Percentiles rank a stretch among this genome's conserved stretches.
Evolutionary conservation across 2,329 filamentous ascomycete species (phyloP).

Genomic region (Rutstroemia sp.): DNA sequence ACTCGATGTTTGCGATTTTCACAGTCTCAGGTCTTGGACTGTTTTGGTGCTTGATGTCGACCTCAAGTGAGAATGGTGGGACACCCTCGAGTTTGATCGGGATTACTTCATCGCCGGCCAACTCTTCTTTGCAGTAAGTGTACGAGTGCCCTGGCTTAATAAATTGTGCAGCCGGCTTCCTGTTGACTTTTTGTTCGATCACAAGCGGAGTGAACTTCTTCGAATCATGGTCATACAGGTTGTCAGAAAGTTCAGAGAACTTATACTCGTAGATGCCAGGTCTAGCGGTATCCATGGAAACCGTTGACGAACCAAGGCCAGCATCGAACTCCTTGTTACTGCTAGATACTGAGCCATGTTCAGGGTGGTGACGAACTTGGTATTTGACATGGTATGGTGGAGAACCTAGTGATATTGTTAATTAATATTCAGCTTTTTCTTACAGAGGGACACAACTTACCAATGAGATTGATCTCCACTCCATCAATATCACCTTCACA

Average conservation of each 20-base stretch:
- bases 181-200: slow-evolving; percentile 76
- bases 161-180: slow-evolving; percentile 76
- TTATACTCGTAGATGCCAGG: slow-evolving; percentile 80
- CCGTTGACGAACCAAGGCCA: slow-evolving; percentile 65
- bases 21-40: slow-evolving; percentile 73
- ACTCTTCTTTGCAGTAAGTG: slow-evolving; percentile 87
- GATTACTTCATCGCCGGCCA: slow-evolving; percentile 75
- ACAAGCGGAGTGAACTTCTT: slow-evolving; percentile 57
- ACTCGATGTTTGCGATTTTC: slow-evolving; percentile 70
- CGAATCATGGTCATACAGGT: slow-evolving; percentile 71
- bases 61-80: slow-evolving; percentile 82
- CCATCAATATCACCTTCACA: slow-evolving; percentile 93
- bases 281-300: slow-evolving; percentile 79
- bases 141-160: slow-evolving; percentile 84
- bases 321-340: slow-evolving; percentile 69
- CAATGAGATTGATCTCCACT: slow-evolving; percentile 72
- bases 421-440: slow-evolving; percentile 8
- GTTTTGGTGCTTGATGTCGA: slow-evolving; percentile 88
- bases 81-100: slow-evolving; percentile 77
- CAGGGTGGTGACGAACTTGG: slow-evolving; percentile 65
- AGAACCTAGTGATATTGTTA: slow-evolving; percentile 43
- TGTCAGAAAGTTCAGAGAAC: slow-evolving; percentile 76
- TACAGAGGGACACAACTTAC: slow-evolving; percentile 37
- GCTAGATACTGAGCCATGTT: slow-evolving; percentile 56
- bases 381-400: slow-evolving; percentile 81